Evolutionary conservation across 2,329 filamentous ascomycete genomes (phyloP), one percentile per base, ranked within the genome.

Genomic region (Colletotrichum cereale): DNA sequence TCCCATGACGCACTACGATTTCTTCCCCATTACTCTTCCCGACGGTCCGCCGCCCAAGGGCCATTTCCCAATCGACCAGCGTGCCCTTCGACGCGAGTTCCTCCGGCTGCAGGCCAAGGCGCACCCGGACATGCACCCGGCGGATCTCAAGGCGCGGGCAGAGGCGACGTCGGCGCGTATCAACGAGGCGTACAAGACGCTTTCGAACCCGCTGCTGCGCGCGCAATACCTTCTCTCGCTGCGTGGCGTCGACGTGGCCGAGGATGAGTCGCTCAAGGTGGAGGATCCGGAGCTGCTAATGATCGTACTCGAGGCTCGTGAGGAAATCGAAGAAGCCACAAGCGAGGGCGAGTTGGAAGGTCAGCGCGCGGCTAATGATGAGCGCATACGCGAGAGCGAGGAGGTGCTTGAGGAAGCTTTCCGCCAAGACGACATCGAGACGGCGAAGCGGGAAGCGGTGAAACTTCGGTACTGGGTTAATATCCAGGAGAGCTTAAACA

Each of bases 161-260:
- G 93, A 97, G 80, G 92, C 90, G 0, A 85, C 91, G n/a, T 96
- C 93, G 12, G 89, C 94, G 10, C 88, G 89, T 34, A 95, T 98
- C 80, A 98, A 98, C 85, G 92, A 95, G 75, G 96, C 96, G 0
- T 98, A 97, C 86, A 92, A 90, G 78, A 97, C 95, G 3, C 88
- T 99, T 0, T 85, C 89, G 61, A 89, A 92, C 75, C 95, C 96
- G 21, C 85, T 99, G 16, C 82, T 89, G 58, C 90, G 96, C 31
- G 95, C 96, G n/a, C 94, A 98, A 80, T 97, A 98, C 80, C 84
- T 98, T 7, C 88, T 98, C 5, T 83, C 92, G 71, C 87, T 91
- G 64, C 87, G 91, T 50, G 94, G 91, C 0, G 88, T 95, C 26
- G 93, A 97, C 78, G 90, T 96, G 0, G 91, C 90, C 1, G 90